A percentile compares a stretch with the other conserved stretches of the same genome.
phyloP scores from a whole-genome alignment of 2,329 filamentous ascomycete species.

The Paramyrothecium roridum region DNA sequence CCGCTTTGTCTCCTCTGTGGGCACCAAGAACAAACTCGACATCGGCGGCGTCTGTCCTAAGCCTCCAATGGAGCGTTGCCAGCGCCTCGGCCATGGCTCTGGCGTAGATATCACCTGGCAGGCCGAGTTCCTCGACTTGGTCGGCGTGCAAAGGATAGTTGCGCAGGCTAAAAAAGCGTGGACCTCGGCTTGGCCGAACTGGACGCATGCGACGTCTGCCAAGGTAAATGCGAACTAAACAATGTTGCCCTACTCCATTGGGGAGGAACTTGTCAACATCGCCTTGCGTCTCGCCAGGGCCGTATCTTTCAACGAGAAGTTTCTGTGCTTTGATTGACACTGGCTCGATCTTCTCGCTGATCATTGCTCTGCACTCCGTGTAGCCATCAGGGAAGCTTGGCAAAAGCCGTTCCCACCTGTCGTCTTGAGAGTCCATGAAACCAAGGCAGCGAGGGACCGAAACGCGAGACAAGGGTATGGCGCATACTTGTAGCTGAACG shows the following conservation, averaged over 20 bases:
- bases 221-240: constrained; percentile 4
- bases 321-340: background rate
- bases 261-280: background rate
- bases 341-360: constrained; percentile 1
- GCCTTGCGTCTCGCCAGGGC: background rate
- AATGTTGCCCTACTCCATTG: background rate
- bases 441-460: constrained; percentile 1
- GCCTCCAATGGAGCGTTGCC: background rate
- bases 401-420: background rate
- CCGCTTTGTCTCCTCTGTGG: background rate
- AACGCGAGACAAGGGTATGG: background rate
- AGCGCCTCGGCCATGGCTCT: background rate
- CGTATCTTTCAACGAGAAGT: background rate
- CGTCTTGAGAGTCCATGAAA: background rate
- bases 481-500: constrained; percentile 1
- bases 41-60: background rate
- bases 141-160: background rate
- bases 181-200: background rate
- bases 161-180: background rate
- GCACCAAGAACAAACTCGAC: background rate
- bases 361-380: constrained; percentile 2
- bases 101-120: background rate
- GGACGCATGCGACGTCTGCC: background rate
- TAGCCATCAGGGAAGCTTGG: background rate
- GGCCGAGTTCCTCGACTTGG: background rate